Conservation (phyloP, 2,329 filamentous ascomycete genomes). For the Talaromyces funiculosus region DNA sequence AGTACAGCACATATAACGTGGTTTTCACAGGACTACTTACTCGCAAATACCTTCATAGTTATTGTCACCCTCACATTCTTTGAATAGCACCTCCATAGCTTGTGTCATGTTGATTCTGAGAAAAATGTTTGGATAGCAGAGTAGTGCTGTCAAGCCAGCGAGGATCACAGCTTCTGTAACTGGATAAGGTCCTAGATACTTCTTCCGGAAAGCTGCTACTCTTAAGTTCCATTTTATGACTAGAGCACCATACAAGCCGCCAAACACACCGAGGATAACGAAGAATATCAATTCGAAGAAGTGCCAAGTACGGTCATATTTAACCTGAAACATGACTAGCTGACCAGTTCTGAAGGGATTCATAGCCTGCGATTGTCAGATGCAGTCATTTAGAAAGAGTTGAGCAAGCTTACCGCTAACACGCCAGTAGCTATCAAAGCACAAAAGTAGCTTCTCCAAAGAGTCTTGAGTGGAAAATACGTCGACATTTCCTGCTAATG, state of each 20-base stretch:
- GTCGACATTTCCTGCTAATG: constrained; percentile 75
- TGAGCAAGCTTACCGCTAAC: constrained; percentile 53
- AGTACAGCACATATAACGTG: neutral
- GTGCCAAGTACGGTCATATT: constrained; percentile 94
- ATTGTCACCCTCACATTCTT: constrained; percentile 83
- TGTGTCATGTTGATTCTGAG: constrained; percentile 97
- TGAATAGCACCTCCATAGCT: constrained; percentile 96
- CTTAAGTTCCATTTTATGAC: constrained; percentile 97
- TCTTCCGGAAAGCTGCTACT: constrained; percentile 87
- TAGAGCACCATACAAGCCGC: constrained; percentile 89
- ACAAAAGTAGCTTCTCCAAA: constrained; percentile 98
- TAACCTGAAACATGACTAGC: constrained; percentile 97
- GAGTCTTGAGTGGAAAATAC: constrained; percentile 91
- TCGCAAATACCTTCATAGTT: constrained; percentile 90
- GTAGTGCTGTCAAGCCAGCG: constrained; percentile 73
- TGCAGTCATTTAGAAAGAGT: neutral
- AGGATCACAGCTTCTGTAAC: constrained; percentile 81
- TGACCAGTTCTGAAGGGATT: constrained; percentile 97
- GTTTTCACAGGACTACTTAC: constrained; percentile 29
- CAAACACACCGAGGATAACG: constrained; percentile 83
- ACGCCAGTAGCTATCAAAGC: constrained; percentile 91
- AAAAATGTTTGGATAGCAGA: constrained; percentile 98
- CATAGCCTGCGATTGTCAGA: constrained; percentile 57
- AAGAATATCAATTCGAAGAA: constrained; percentile 96
- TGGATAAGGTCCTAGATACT: constrained; percentile 77